Percentiles rank a stretch among this genome's conserved stretches.
These are phyloP conservation scores for Fusarium temperatum DNA, from an alignment of 2,329 filamentous ascomycete genomes.

Conservation along the genomic window DNA sequence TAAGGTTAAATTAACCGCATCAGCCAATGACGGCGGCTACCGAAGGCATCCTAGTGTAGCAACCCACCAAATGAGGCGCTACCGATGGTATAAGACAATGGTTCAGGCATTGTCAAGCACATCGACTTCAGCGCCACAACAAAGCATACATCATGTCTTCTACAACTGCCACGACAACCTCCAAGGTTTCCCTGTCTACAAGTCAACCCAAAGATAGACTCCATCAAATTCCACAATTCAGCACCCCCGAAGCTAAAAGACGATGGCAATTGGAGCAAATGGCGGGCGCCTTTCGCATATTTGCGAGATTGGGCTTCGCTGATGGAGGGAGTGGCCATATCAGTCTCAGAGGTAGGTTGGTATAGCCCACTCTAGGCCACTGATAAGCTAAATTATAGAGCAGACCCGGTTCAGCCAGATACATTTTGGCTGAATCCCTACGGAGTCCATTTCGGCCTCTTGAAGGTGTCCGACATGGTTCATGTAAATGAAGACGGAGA, in stretches of 20 bases:
- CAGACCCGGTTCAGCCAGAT: background rate
- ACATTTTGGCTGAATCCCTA: background rate
- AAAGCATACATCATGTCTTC: background rate
- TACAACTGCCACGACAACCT: background rate
- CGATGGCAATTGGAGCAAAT: background rate
- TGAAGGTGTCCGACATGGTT: background rate
- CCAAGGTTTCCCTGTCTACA: background rate
- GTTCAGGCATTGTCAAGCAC: background rate
- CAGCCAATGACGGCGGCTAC: slow-evolving; percentile 19
- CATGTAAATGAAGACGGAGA: background rate
- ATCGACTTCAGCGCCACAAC: background rate
- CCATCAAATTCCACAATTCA: slow-evolving; percentile 18
- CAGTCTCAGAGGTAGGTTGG: background rate
- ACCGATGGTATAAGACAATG: background rate
- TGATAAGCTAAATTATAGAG: background rate
- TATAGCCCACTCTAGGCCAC: rapidly evolving
- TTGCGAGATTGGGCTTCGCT: background rate
- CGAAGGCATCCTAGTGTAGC: background rate
- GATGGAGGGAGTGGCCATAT: background rate
- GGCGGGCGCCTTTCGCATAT: background rate
- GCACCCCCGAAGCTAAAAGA: background rate
- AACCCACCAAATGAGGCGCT: background rate
- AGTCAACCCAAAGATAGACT: background rate
- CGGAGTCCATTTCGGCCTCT: background rate
- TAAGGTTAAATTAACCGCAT: background rate